Percentiles rank a stretch among this genome's conserved stretches.
Conservation (phyloP, 2,329 filamentous ascomycete genomes). For the Aspergillus tanneri region DNA sequence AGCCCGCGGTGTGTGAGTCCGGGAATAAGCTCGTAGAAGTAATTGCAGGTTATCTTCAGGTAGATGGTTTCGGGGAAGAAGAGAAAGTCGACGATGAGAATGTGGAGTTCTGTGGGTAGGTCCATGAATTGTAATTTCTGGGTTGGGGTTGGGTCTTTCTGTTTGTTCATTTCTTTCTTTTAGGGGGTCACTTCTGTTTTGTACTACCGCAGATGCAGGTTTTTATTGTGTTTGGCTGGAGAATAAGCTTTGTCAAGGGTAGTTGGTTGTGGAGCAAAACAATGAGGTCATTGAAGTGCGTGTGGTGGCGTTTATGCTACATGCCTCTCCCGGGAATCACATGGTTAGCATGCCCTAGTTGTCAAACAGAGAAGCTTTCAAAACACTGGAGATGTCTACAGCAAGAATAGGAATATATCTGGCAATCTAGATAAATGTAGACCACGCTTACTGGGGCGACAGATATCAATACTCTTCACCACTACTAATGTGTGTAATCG, state of each 20-base stretch:
- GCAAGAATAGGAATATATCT: no score
- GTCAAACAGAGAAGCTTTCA: no score
- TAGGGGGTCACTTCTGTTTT: no score
- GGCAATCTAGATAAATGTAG: no score
- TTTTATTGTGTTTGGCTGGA: not conserved
- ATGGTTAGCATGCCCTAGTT: no score
- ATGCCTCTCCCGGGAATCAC: no score
- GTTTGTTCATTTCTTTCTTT: no score
- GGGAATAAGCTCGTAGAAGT: slow-evolving; percentile 27
- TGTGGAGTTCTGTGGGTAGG: slow-evolving; percentile 35
- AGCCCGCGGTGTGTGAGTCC: slow-evolving; percentile 22
- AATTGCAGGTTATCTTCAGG: slow-evolving; percentile 27
- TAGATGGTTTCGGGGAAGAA: slow-evolving; percentile 25
- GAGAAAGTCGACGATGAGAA: slow-evolving; percentile 26
- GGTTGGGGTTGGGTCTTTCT: not conserved
- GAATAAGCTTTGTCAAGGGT: not conserved
- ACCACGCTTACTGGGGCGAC: no score
- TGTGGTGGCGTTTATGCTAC: not conserved
- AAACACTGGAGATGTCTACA: no score
- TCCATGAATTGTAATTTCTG: not conserved
- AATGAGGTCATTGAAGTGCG: not conserved
- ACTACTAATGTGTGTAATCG: no score
- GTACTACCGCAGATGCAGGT: no score
- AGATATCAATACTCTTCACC: no score
- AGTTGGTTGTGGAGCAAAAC: not conserved